phyloP scores from a whole-genome alignment of 306 rosid species.

The Luffa aegyptiaca region DNA sequence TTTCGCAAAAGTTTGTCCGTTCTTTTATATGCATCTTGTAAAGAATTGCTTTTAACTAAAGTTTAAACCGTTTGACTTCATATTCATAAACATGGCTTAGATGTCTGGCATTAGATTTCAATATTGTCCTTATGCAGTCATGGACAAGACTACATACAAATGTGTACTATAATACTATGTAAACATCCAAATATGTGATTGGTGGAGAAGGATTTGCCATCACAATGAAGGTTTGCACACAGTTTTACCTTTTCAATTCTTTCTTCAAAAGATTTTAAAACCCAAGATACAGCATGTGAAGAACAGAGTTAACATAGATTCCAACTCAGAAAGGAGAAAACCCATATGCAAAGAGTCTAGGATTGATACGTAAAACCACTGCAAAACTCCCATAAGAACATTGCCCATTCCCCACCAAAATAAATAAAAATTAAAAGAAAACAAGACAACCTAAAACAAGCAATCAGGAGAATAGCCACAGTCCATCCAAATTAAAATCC shows the following conservation, averaged over 20 bases:
- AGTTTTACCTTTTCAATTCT: neutral
- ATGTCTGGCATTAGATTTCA: too few species aligned
- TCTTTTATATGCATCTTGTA: too few species aligned
- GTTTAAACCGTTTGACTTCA: too few species aligned
- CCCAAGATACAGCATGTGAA: neutral
- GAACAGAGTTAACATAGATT: neutral
- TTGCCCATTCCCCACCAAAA: neutral
- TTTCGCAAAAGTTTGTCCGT: too few species aligned
- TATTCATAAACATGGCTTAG: too few species aligned
- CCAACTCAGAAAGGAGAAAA: neutral
- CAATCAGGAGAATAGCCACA: neutral
- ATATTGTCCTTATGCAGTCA: too few species aligned
- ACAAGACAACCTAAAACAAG: neutral
- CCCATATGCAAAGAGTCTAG: neutral
- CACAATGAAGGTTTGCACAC: neutral
- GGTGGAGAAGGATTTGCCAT: neutral
- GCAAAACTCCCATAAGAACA: neutral
- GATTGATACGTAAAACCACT: neutral
- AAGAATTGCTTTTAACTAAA: too few species aligned
- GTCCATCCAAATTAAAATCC: neutral
- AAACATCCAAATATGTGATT: neutral
- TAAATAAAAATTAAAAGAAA: neutral
- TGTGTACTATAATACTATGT: neutral
- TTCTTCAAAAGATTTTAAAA: neutral
- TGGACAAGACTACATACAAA: too few species aligned